Conservation (phyloP, 208 protist genomes). For the Trypanosoma scelopori region DNA sequence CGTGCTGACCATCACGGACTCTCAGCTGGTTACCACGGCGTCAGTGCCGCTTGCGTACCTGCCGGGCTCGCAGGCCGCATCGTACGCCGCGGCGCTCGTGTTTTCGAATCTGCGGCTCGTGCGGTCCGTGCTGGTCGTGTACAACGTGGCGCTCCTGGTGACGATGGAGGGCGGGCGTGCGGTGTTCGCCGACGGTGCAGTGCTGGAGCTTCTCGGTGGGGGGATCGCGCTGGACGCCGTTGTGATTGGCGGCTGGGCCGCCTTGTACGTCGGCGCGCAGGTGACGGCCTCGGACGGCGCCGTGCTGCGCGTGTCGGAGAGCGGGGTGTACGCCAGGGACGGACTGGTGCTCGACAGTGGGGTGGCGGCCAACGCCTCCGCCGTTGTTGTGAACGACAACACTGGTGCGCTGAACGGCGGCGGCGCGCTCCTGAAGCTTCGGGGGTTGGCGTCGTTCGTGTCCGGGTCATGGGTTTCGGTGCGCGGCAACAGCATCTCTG, state of each 20-base stretch:
- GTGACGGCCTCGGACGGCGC: not conserved
- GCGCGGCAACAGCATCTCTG: constrained; percentile 7
- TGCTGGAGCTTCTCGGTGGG: not conserved
- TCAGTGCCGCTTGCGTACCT: not conserved
- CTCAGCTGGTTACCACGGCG: not conserved
- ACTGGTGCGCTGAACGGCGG: not conserved
- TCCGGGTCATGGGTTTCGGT: constrained; percentile 13
- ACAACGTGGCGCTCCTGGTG: not conserved
- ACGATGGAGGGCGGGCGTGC: not conserved
- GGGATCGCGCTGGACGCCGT: constrained; percentile 14
- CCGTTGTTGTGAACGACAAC: constrained; percentile 10
- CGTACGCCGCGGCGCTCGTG: not conserved
- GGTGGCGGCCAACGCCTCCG: not conserved
- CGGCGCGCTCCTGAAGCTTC: constrained; percentile 3
- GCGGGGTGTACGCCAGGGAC: not conserved
- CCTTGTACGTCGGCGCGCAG: constrained; percentile 3
- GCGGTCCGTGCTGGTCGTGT: constrained; percentile 2
- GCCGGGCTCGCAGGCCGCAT: not conserved
- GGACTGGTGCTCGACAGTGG: constrained; percentile 7
- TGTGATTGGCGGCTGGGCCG: not conserved
- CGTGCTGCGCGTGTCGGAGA: constrained; percentile 3
- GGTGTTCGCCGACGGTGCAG: constrained; percentile 10
- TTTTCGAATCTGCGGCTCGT: constrained; percentile 3
- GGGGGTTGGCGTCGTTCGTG: not conserved
- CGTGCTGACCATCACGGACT: constrained; percentile 11